phyloP scores from a whole-genome alignment of 2,329 filamentous ascomycete species.

The Coniochaeta sp. region DNA sequence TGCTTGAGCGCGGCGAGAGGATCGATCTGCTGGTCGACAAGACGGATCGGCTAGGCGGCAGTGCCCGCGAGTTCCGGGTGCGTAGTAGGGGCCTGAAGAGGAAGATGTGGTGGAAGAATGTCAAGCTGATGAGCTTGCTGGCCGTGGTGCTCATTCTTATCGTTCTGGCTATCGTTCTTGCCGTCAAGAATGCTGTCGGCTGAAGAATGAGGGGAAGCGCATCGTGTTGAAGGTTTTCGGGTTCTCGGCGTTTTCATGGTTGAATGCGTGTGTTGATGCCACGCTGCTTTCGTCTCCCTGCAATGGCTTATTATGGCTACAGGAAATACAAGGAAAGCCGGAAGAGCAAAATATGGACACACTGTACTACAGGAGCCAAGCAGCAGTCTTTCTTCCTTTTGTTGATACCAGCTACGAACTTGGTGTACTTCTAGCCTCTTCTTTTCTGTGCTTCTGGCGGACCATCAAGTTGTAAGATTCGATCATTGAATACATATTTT shows the following conservation, averaged over 20 bases:
- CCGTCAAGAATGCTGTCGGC: slow-evolving; percentile 33
- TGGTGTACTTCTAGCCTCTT: not conserved
- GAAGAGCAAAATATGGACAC: not conserved
- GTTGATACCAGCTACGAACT: not conserved
- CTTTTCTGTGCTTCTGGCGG: too few species aligned
- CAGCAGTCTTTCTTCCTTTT: not conserved
- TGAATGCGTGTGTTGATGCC: not conserved
- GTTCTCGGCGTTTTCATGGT: not conserved
- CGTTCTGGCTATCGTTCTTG: slow-evolving; percentile 45
- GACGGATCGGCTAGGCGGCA: slow-evolving; percentile 85
- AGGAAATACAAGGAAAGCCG: not conserved
- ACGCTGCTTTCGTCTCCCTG: not conserved
- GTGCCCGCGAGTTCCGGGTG: slow-evolving; percentile 82
- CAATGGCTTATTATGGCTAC: not conserved
- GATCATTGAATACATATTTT: too few species aligned
- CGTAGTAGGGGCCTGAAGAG: slow-evolving; percentile 79
- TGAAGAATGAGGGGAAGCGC: not conserved
- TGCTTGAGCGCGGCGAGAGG: slow-evolving; percentile 83
- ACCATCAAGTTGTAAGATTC: too few species aligned
- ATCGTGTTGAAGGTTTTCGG: not conserved
- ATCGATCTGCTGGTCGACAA: slow-evolving; percentile 94
- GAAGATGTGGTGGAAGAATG: slow-evolving; percentile 99
- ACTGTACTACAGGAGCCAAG: not conserved
- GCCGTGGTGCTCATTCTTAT: slow-evolving; percentile 58
- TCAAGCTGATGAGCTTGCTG: slow-evolving; percentile 82